Conservation (phyloP, 352 stramenopile genomes). For the Phytophthora sansomeana region DNA sequence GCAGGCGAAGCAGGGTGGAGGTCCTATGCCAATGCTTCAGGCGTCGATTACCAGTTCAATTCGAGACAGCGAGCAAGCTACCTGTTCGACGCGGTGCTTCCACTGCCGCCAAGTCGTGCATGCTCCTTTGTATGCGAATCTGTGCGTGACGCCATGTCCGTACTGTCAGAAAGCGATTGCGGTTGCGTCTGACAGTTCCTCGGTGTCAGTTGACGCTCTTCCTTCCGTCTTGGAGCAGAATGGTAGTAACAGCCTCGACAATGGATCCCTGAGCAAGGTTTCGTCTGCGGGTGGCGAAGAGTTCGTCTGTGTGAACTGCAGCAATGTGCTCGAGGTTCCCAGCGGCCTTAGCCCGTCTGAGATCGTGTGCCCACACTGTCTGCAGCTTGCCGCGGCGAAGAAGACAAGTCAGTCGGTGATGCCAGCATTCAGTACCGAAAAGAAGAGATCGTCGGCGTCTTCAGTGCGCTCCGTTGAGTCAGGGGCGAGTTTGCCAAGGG, state of each 20-base stretch:
- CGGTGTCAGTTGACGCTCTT: slow-evolving; percentile 35
- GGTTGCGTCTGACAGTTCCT: slow-evolving; percentile 42
- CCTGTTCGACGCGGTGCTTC: slow-evolving; percentile 56
- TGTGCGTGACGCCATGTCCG: slow-evolving; percentile 44
- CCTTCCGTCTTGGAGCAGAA: slow-evolving; percentile 38
- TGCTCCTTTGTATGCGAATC: slow-evolving; percentile 39
- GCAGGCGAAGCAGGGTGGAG: slow-evolving; percentile 31
- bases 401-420: slow-evolving; percentile 42
- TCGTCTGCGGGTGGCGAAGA: slow-evolving; percentile 21
- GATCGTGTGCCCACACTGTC: slow-evolving; percentile 76
- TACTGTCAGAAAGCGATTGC: slow-evolving; percentile 57
- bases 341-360: slow-evolving; percentile 50
- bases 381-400: slow-evolving; percentile 59
- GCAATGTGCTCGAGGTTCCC: slow-evolving; percentile 56
- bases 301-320: slow-evolving; percentile 72
- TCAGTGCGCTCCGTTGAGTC: slow-evolving; percentile 46
- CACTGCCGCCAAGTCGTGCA: slow-evolving; percentile 67
- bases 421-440: slow-evolving; percentile 39
- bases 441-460: slow-evolving; percentile 33
- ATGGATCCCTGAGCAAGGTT: not conserved
- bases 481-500: slow-evolving; percentile 38
- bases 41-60: slow-evolving; percentile 21
- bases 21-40: slow-evolving; percentile 23
- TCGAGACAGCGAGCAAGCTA: slow-evolving; percentile 28
- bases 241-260: slow-evolving; percentile 11